phyloP scores from a whole-genome alignment of 83 land plant genomes.

The Picea abies region DNA sequence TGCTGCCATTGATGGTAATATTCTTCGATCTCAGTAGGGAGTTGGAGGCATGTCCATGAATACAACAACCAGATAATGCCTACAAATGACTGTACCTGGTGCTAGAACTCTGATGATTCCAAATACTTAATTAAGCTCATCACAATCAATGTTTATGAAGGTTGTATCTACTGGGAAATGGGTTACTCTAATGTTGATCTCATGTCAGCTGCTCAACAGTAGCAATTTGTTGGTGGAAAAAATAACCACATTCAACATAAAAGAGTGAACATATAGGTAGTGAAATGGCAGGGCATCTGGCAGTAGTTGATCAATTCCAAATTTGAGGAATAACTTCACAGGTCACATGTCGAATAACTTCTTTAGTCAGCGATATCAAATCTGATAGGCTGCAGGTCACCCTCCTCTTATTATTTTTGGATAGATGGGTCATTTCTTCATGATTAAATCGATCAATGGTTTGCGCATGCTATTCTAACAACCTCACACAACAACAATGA shows the following conservation, averaged over 20 bases:
- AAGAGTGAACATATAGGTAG: conserved; percentile 51
- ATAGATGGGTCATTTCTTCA: too few species aligned
- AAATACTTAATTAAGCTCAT: conserved; percentile 66
- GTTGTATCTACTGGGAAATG: conserved; percentile 25
- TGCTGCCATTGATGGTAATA: too few species aligned
- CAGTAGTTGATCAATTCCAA: too few species aligned
- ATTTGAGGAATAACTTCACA: too few species aligned
- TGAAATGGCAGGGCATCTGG: too few species aligned
- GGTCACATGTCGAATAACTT: too few species aligned
- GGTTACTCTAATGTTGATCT: conserved; percentile 39
- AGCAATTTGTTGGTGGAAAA: conserved; percentile 42
- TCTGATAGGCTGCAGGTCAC: too few species aligned
- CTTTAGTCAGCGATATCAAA: too few species aligned
- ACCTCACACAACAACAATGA: too few species aligned
- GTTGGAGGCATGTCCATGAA: conserved; percentile 23
- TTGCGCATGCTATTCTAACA: too few species aligned
- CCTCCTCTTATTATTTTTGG: too few species aligned
- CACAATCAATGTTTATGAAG: conserved; percentile 34
- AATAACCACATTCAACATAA: conserved; percentile 37
- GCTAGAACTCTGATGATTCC: conserved; percentile 78
- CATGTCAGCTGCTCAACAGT: conserved; percentile 38
- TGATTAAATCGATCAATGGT: too few species aligned
- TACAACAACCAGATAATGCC: conserved; percentile 42
- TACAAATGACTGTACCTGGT: conserved; percentile 40
- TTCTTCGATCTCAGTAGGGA: conserved; percentile 37